Evolutionary conservation across 768 basidiomycete genomes (phyloP).

Genomic region (Paxillus rubicundulus): DNA sequence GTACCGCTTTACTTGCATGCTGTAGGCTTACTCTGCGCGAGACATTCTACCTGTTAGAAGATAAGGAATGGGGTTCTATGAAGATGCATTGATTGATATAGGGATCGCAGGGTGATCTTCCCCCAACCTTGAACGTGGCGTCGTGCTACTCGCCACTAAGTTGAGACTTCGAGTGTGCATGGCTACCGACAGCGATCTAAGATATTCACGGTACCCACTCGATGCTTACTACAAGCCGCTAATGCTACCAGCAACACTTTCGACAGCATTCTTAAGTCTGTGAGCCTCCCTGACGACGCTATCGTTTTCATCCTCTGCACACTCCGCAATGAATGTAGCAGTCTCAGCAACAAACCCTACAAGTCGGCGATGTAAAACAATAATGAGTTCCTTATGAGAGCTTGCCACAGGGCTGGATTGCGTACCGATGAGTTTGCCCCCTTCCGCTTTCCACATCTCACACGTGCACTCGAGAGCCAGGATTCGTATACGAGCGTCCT

Average conservation of each 20-base stretch:
- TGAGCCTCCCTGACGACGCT: conserved; percentile 70
- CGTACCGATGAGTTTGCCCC: conserved; percentile 72
- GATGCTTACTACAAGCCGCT: conserved; percentile 24
- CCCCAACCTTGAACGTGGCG: too few species aligned
- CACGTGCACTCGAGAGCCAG: conserved; percentile 67
- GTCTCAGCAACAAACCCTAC: conserved; percentile 68
- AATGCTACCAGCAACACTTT: conserved; percentile 64
- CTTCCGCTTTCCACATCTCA: conserved; percentile 74
- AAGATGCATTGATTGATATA: too few species aligned
- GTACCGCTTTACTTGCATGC: neutral
- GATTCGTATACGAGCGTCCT: conserved; percentile 66
- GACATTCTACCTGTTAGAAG: too few species aligned
- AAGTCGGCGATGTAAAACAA: neutral
- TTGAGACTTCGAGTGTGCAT: too few species aligned
- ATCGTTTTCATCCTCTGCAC: conserved; percentile 65
- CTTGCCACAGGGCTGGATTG: conserved; percentile 4
- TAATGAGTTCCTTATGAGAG: neutral
- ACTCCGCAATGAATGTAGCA: conserved; percentile 81
- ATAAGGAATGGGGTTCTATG: too few species aligned
- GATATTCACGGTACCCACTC: neutral
- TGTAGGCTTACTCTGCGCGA: too few species aligned
- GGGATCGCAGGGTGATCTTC: too few species aligned
- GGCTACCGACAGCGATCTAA: too few species aligned
- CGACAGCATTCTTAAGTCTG: conserved; percentile 66
- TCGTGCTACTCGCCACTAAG: too few species aligned